Percentiles rank a stretch among this genome's conserved stretches.
Conservation (phyloP, 2,329 filamentous ascomycete species). For the Hypomyces perniciosus region DNA sequence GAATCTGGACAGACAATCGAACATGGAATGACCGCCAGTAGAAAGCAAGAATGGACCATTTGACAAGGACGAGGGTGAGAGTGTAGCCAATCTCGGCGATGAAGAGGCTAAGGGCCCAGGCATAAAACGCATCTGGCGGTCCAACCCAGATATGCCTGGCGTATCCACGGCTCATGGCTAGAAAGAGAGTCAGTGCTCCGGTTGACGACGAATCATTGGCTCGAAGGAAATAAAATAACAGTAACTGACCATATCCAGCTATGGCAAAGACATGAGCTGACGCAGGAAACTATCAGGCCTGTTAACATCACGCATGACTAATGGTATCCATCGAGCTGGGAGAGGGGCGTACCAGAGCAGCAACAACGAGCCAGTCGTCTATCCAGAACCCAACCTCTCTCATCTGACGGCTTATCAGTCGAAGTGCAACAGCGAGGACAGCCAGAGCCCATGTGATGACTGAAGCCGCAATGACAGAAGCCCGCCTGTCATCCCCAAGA, state of each 20-base stretch:
- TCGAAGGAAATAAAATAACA: background rate
- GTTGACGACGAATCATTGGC: too few species aligned
- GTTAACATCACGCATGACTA: background rate
- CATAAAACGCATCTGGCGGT: slow-evolving; percentile 15
- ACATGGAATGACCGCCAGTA: slow-evolving; percentile 22
- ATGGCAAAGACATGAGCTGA: slow-evolving; percentile 14
- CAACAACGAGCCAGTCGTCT: slow-evolving; percentile 22
- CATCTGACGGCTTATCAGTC: slow-evolving; percentile 17
- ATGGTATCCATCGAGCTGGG: background rate
- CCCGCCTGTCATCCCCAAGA: slow-evolving; percentile 16
- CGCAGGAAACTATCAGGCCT: slow-evolving; percentile 7
- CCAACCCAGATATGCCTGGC: slow-evolving; percentile 20
- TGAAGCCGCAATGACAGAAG: slow-evolving; percentile 15
- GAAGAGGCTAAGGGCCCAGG: slow-evolving; percentile 19
- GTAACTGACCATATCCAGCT: slow-evolving; percentile 16
- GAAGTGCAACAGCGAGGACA: slow-evolving; percentile 13
- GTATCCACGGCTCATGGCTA: slow-evolving; percentile 18
- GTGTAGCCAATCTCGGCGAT: slow-evolving; percentile 18
- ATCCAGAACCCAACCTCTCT: slow-evolving; percentile 16
- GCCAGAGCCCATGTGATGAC: slow-evolving; percentile 15
- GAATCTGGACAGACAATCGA: slow-evolving; percentile 15
- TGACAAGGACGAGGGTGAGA: slow-evolving; percentile 16
- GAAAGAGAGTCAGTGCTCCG: background rate
- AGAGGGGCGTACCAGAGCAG: slow-evolving; percentile 16
- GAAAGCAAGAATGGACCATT: slow-evolving; percentile 20